Evolutionary conservation across 441 rosid species (phyloP), one percentile per base, ranked within the genome.

Genomic region (Euphorbia celastroides): DNA sequence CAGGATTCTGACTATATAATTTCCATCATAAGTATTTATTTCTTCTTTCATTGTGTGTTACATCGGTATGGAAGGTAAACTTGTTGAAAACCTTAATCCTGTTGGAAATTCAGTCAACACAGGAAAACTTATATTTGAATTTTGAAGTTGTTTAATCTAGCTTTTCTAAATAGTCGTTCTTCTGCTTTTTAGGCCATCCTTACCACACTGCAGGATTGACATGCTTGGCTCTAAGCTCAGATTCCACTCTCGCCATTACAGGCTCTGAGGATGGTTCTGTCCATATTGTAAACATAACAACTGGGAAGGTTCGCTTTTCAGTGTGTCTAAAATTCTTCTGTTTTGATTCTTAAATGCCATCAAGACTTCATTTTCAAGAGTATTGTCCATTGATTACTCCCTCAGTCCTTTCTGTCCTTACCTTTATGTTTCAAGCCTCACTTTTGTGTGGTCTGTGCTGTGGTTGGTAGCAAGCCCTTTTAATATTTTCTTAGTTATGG

Each of bases 191-290:
- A 90, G 98, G 96, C 70, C 90, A 93, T 84, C 88, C 88, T 19
- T 88, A 86, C 79, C 97, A 90, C 75, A 81, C 90, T 1, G 87
- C 83, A 75, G 93, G 92, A 68, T 44, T 93, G 64, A 90, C 88
- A 23, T 82, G 99, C 71, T 72, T 93, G 86, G 83, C 88, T 41
- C 69, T 91, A 71, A 85, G 88, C 70, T 80, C 90, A 8, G 95
- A 82, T 75, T 91, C 99, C 54, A 81, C 71, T 71, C 88, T 88
- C 48, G 96, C 78, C 62, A 77, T 93, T 70, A 84, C 90, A 77
- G 97, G 99, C 71, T 86, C 95, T 5, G 78, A 75, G 75, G 99
- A 93, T 70, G 72, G 85, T 69, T 91, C 90, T 36, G 81, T 86
- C 64, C 86, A 88, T 75, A 74, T 93, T 74, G 97, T 91, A 66